Evolutionary conservation across 805 yeast genomes (phyloP).

Genomic region (Candida vaughaniae): DNA sequence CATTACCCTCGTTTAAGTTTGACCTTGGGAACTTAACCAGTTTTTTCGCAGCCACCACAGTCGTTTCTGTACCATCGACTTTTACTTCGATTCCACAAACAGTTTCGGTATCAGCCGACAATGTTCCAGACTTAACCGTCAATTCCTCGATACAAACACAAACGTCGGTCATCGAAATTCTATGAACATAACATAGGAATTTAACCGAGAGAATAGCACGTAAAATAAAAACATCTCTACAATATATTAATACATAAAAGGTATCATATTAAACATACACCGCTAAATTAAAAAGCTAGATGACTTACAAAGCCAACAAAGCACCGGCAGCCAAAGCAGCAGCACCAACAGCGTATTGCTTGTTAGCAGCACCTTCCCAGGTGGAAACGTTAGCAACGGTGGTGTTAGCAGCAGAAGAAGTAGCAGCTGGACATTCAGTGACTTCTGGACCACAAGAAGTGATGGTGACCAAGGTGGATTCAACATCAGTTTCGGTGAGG

Average conservation of each 20-base stretch:
- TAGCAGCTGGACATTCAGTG: constrained; percentile 47
- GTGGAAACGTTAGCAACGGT: constrained; percentile 33
- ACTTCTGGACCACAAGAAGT: constrained; percentile 45
- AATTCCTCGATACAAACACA: too few species aligned
- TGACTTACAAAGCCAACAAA: constrained; percentile 57
- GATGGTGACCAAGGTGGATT: constrained; percentile 46
- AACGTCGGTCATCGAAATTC: too few species aligned
- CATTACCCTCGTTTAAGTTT: not conserved
- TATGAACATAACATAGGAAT: too few species aligned
- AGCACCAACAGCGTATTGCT: constrained; percentile 42
- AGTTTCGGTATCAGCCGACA: too few species aligned
- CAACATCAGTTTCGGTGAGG: constrained; percentile 31
- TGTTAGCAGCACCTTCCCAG: constrained; percentile 39
- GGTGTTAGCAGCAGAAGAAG: constrained; percentile 18
- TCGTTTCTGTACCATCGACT: too few species aligned
- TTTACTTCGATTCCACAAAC: too few species aligned
- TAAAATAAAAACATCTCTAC: too few species aligned
- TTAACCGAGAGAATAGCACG: too few species aligned
- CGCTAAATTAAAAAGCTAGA: constrained; percentile 5
- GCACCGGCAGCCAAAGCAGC: constrained; percentile 51
- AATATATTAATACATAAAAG: constrained; percentile 3
- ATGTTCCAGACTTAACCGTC: too few species aligned
- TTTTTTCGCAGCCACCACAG: not conserved
- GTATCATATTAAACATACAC: constrained; percentile 11
- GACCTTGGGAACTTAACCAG: not conserved